Percentiles rank a stretch among this genome's conserved stretches.
Conservation (phyloP, 371 early-diverging fungal genomes). For the Syncephalastrum racemosum region DNA sequence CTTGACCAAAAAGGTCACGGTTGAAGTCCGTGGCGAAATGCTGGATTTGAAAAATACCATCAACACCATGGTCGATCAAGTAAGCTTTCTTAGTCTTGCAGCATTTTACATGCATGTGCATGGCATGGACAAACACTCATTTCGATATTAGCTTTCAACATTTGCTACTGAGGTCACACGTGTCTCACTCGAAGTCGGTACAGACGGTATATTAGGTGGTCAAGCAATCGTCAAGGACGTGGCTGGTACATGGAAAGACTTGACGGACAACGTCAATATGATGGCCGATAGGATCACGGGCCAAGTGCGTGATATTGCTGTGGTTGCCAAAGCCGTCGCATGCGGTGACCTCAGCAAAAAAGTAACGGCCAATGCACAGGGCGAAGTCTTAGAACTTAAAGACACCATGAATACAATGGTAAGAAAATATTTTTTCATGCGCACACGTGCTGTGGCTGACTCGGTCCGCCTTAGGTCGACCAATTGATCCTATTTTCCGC, state of each 20-base stretch:
- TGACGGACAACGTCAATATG: slow-evolving; percentile 64
- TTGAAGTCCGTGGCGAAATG: slow-evolving; percentile 50
- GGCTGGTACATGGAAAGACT: too few species aligned
- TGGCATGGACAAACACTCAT: not conserved
- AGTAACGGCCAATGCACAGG: slow-evolving; percentile 37
- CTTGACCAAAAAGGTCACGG: slow-evolving; percentile 43
- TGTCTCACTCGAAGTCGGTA: slow-evolving; percentile 67
- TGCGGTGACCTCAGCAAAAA: slow-evolving; percentile 47
- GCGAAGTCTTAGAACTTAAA: slow-evolving; percentile 44
- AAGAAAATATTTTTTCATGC: not conserved
- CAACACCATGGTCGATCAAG: slow-evolving; percentile 56
- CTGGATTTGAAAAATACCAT: slow-evolving; percentile 51
- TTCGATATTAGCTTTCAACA: slow-evolving; percentile 26
- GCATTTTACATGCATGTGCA: not conserved
- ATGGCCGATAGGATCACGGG: slow-evolving; percentile 60
- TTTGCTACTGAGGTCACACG: slow-evolving; percentile 64
- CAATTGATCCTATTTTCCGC: too few species aligned
- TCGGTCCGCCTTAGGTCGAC: too few species aligned
- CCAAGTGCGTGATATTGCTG: slow-evolving; percentile 59
- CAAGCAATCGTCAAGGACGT: slow-evolving; percentile 58
- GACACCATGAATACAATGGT: slow-evolving; percentile 53
- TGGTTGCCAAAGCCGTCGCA: slow-evolving; percentile 59
- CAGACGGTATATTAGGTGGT: slow-evolving; percentile 64
- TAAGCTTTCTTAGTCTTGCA: slow-evolving; percentile 10
- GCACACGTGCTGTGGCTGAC: too few species aligned